phyloP scores from a whole-genome alignment of 1,139 yeast species.

The Zhuliangozyma blackwelliae region DNA sequence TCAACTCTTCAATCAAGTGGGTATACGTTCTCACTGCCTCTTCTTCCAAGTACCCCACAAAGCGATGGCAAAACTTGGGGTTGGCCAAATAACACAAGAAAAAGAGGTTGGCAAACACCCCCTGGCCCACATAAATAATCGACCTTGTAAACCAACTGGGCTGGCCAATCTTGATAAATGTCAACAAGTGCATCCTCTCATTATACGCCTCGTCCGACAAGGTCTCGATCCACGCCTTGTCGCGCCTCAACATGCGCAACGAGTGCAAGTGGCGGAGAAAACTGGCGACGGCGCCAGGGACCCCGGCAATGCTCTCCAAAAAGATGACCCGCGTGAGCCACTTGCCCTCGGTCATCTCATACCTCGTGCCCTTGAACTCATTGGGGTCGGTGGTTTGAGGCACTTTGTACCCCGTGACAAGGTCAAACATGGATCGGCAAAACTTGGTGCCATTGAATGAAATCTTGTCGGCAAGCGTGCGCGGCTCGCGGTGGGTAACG shows the following conservation, averaged over 20 bases:
- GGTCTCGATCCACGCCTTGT: constrained; percentile 75
- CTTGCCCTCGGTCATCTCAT: constrained; percentile 55
- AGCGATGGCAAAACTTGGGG: constrained; percentile 68
- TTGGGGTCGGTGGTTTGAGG: constrained; percentile 37
- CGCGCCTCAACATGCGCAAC: constrained; percentile 56
- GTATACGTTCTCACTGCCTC: constrained; percentile 74
- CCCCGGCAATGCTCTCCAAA: constrained; percentile 72
- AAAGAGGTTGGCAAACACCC: constrained; percentile 65
- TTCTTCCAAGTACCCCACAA: constrained; percentile 77
- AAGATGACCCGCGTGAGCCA: constrained; percentile 70
- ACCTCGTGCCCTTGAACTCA: constrained; percentile 43
- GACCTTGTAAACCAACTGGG: constrained; percentile 59
- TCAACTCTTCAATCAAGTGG: constrained; percentile 52
- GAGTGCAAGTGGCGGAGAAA: constrained; percentile 65
- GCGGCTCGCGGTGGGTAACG: constrained; percentile 53
- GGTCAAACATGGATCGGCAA: constrained; percentile 52
- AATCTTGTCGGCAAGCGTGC: constrained; percentile 45
- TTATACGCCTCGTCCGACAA: constrained; percentile 73
- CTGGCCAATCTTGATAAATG: constrained; percentile 61
- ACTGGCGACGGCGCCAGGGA: constrained; percentile 76
- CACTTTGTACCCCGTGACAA: constrained; percentile 56
- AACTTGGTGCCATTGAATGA: constrained; percentile 45
- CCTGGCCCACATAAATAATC: constrained; percentile 64
- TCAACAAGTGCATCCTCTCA: constrained; percentile 73
- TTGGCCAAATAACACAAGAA: constrained; percentile 55